Evolutionary conservation across 2,329 filamentous ascomycete species (phyloP).

Genomic region (Calycina herbarum): DNA sequence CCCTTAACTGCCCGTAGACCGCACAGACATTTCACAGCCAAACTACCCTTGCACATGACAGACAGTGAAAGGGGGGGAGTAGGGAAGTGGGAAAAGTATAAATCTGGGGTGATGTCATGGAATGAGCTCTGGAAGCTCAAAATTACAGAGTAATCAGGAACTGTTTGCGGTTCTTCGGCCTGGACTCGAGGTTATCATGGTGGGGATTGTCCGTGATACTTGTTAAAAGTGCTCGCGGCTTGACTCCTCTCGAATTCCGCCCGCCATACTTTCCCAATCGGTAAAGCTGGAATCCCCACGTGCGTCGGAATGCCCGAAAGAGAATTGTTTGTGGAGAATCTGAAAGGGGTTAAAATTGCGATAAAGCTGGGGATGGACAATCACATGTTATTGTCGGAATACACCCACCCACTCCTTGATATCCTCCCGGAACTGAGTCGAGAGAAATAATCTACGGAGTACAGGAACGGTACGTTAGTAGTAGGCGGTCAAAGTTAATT

Average conservation of each 20-base stretch:
- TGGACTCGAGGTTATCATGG: background rate
- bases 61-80: background rate
- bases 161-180: background rate
- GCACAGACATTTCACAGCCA: too few species aligned
- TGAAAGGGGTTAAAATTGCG: background rate
- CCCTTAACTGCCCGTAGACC: too few species aligned
- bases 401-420: background rate
- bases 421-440: background rate
- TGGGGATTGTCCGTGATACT: background rate
- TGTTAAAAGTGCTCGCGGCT: too few species aligned
- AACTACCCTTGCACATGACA: too few species aligned
- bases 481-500: background rate
- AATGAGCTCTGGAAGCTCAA: background rate
- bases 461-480: too few species aligned
- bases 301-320: background rate
- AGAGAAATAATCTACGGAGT: background rate
- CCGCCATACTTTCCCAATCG: background rate
- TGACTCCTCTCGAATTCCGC: too few species aligned
- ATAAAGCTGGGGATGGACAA: background rate
- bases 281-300: background rate
- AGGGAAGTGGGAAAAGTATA: background rate
- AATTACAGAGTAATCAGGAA: background rate
- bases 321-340: background rate
- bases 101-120: background rate
- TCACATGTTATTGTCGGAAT: background rate